phyloP scores from a whole-genome alignment of 257 asterid species.

The Fraxinus pennsylvanica region DNA sequence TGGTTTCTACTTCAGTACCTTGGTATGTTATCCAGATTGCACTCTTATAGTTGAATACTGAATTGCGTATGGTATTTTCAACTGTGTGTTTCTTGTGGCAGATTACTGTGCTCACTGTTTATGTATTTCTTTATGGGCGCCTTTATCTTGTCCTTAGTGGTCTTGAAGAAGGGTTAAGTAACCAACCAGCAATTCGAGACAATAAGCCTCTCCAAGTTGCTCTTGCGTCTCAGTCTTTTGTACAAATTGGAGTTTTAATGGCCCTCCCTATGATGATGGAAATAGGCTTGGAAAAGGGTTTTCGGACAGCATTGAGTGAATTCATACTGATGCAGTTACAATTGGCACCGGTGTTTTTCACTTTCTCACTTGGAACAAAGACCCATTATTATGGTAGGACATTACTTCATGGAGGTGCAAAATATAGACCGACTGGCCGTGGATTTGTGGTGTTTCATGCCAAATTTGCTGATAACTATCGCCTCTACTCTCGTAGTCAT shows the following conservation, averaged over 20 bases:
- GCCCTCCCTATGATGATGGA: slow-evolving; percentile 99
- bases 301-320: slow-evolving; percentile 89
- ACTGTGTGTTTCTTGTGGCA: slow-evolving; percentile 42
- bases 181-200: slow-evolving; percentile 58
- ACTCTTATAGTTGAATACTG: slow-evolving; percentile 13
- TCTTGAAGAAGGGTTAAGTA: slow-evolving; percentile 73
- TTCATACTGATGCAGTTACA: slow-evolving; percentile 93
- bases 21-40: slow-evolving; percentile 51
- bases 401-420: slow-evolving; percentile 94
- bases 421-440: slow-evolving; percentile 94
- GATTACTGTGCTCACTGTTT: slow-evolving; percentile 95
- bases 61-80: slow-evolving; percentile 20
- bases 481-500: slow-evolving; percentile 96
- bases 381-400: slow-evolving; percentile 94
- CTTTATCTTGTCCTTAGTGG: slow-evolving; percentile 97
- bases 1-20: slow-evolving; percentile 94
- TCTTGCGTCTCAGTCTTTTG: slow-evolving; percentile 93
- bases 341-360: slow-evolving; percentile 94
- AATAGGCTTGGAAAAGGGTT: slow-evolving; percentile 91
- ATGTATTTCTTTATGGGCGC: slow-evolving; percentile 89
- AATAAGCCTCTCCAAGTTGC: slow-evolving; percentile 84
- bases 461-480: slow-evolving; percentile 91
- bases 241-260: slow-evolving; percentile 93
- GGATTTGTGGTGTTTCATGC: slow-evolving; percentile 99
- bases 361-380: slow-evolving; percentile 94